Percentiles rank a stretch among this genome's conserved stretches.
Evolutionary conservation across 306 rosid species (phyloP).

Genomic region (Fragaria iinumae): DNA sequence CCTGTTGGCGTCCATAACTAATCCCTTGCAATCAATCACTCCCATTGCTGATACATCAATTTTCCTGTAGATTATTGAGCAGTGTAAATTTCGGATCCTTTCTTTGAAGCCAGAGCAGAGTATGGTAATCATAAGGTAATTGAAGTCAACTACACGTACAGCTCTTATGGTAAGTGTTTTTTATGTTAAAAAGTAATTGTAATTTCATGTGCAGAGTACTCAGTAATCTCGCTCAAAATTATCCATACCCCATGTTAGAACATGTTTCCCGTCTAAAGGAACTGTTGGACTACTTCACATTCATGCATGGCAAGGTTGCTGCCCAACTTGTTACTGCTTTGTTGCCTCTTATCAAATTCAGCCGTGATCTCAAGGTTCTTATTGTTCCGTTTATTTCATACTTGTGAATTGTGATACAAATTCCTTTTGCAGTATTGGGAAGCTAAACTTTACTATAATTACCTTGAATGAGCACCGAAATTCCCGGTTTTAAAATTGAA

Average conservation of each 20-base stretch:
- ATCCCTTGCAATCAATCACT: not conserved
- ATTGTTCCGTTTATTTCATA: not conserved
- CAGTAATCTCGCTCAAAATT: conserved; percentile 25
- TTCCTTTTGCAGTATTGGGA: not conserved
- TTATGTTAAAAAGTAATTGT: not conserved
- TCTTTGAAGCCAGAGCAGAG: conserved; percentile 41
- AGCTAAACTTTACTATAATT: not conserved
- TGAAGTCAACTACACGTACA: not conserved
- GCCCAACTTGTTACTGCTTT: conserved; percentile 32
- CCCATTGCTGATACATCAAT: not conserved
- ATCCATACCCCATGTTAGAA: conserved; percentile 35
- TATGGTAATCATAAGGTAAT: conserved; percentile 35
- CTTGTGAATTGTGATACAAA: conserved; percentile 1
- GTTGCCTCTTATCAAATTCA: conserved; percentile 40
- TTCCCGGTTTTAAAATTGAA: not conserved
- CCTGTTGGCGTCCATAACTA: not conserved
- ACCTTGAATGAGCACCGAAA: not conserved
- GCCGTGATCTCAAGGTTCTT: conserved; percentile 39
- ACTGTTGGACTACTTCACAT: conserved; percentile 41
- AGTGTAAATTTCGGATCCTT: conserved; percentile 42
- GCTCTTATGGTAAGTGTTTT: not conserved
- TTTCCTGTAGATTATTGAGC: conserved; percentile 36
- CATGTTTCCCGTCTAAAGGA: conserved; percentile 39
- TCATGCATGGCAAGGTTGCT: conserved; percentile 46
- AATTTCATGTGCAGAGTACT: conserved; percentile 33